phyloP scores from a whole-genome alignment of 768 basidiomycete genomes.

The Lyophyllum semitale region DNA sequence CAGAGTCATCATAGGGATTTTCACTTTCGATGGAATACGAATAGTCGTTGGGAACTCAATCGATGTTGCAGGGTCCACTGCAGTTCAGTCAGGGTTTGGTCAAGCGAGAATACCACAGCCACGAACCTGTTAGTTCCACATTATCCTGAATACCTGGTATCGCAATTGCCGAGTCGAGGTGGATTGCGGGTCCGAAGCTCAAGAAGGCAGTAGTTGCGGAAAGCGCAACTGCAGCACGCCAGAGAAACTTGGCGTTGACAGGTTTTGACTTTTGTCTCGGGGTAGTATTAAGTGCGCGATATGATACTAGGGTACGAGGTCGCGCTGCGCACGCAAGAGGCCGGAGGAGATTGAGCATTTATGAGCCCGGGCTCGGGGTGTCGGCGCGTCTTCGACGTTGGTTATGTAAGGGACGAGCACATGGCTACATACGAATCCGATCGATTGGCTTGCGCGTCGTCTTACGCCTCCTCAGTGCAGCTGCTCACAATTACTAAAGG shows the following conservation, averaged over 20 bases:
- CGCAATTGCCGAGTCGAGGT: slow-evolving; percentile 11
- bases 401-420: slow-evolving; percentile 2
- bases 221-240: slow-evolving; percentile 14
- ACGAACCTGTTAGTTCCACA: slow-evolving; percentile 13
- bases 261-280: neutral
- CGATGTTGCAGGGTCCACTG: slow-evolving; percentile 75
- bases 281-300: slow-evolving; percentile 2
- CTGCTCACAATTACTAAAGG: slow-evolving; percentile 1
- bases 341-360: slow-evolving; percentile 15
- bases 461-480: neutral
- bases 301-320: slow-evolving; percentile 5
- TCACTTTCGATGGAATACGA: slow-evolving; percentile 61
- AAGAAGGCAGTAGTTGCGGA: slow-evolving; percentile 7
- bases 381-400: neutral
- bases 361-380: neutral
- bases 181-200: slow-evolving; percentile 7
- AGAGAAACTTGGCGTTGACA: slow-evolving; percentile 3
- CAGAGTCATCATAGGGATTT: slow-evolving; percentile 64
- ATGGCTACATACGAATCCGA: slow-evolving; percentile 6
- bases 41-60: slow-evolving; percentile 73
- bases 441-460: slow-evolving; percentile 16
- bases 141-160: neutral
- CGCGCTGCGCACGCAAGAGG: slow-evolving; percentile 14
- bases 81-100: neutral
- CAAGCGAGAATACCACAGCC: neutral